These are phyloP conservation scores for Phaeosphaeriaceae sp. DNA, from an alignment of 2,329 filamentous ascomycete genomes.

Conservation along the genomic window DNA sequence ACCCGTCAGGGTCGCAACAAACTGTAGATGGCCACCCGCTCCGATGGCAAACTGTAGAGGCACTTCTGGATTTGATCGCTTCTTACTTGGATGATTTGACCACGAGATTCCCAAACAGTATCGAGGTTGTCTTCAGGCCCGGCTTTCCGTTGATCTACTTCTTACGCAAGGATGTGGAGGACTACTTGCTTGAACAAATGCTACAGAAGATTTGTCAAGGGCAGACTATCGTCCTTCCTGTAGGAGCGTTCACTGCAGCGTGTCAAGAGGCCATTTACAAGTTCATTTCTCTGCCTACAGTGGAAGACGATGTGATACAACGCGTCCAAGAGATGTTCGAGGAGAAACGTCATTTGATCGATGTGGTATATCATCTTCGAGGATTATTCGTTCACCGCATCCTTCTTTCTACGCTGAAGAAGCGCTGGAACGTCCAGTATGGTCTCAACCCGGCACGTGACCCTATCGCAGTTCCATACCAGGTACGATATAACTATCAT, in stretches of 20 bases:
- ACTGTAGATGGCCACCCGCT: conserved; percentile 50
- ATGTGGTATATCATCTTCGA: conserved; percentile 63
- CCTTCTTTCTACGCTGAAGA: conserved; percentile 65
- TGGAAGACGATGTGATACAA: conserved; percentile 17
- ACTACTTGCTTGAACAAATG: conserved; percentile 35
- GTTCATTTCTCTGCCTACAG: conserved; percentile 41
- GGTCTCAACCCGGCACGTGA: conserved; percentile 55
- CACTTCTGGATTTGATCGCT: conserved; percentile 42
- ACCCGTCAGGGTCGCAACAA: conserved; percentile 51
- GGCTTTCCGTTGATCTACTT: conserved; percentile 66
- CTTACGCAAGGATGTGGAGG: conserved; percentile 51
- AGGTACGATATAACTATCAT: conserved; percentile 16
- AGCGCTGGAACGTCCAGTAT: conserved; percentile 72
- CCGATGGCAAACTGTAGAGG: conserved; percentile 49
- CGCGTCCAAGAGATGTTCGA: conserved; percentile 37
- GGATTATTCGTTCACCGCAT: conserved; percentile 69
- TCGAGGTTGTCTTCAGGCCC: conserved; percentile 57
- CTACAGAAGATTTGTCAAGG: conserved; percentile 43
- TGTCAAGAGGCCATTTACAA: conserved; percentile 33
- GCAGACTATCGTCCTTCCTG: conserved; percentile 34
- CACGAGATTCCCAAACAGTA: conserved; percentile 50
- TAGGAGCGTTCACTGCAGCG: conserved; percentile 28
- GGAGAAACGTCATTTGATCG: conserved; percentile 52
- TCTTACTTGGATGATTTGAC: conserved; percentile 19
- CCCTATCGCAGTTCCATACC: conserved; percentile 69